Percentiles rank a stretch among this genome's conserved stretches.
These are phyloP conservation scores for Cytospora leucostoma DNA, from an alignment of 2,329 filamentous ascomycete species.

Conservation along the genomic window DNA sequence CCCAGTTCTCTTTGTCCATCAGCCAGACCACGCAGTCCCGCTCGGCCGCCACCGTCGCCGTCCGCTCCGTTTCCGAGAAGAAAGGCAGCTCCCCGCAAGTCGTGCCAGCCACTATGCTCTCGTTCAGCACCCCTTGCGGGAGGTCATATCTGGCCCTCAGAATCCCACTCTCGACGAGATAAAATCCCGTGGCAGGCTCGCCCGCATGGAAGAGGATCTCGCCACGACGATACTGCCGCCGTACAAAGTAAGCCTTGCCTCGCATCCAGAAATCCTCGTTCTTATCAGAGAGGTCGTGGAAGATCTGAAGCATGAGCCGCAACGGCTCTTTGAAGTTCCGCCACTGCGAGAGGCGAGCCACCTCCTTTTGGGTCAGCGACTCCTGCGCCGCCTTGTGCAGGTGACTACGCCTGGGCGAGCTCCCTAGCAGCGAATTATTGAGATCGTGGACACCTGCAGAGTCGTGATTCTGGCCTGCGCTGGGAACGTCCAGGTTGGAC, in stretches of 20 bases:
- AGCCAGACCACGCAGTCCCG: slow-evolving; percentile 81
- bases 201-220: slow-evolving; percentile 77
- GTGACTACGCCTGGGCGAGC: slow-evolving; percentile 78
- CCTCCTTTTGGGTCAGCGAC: slow-evolving; percentile 68
- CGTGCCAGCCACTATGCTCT: slow-evolving; percentile 90
- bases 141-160: slow-evolving; percentile 87
- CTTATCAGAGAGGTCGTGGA: slow-evolving; percentile 79
- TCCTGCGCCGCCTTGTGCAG: slow-evolving; percentile 77
- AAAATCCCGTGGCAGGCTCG: slow-evolving; percentile 79
- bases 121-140: slow-evolving; percentile 84
- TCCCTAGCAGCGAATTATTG: slow-evolving; percentile 54
- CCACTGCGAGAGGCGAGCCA: slow-evolving; percentile 67
- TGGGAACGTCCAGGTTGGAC: slow-evolving; percentile 52
- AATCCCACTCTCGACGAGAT: slow-evolving; percentile 86
- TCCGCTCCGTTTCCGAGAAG: slow-evolving; percentile 86
- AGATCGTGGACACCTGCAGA: slow-evolving; percentile 45
- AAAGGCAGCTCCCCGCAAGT: slow-evolving; percentile 96
- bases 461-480: slow-evolving; percentile 48
- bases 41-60: slow-evolving; percentile 83
- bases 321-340: slow-evolving; percentile 86
- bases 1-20: slow-evolving; percentile 73
- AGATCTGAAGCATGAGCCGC: slow-evolving; percentile 91
- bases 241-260: slow-evolving; percentile 72
- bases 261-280: slow-evolving; percentile 97
- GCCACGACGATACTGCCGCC: slow-evolving; percentile 67